Evolutionary conservation across 2,329 filamentous ascomycete species (phyloP).

Genomic region (Epichloe scottii): DNA sequence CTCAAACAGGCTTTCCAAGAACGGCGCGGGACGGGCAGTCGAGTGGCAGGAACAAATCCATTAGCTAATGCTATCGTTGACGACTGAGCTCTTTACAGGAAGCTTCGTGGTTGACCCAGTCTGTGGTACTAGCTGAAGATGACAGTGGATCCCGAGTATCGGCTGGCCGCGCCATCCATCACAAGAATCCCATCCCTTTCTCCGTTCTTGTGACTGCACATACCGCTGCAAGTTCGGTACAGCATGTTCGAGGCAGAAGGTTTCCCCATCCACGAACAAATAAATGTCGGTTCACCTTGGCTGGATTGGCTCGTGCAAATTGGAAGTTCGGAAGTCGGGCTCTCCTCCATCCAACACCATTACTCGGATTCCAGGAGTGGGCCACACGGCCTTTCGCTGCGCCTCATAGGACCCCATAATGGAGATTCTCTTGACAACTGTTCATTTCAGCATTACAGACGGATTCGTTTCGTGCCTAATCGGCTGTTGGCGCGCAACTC

Average conservation of each 20-base stretch:
- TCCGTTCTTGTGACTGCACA: slow-evolving; percentile 2
- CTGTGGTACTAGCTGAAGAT: background rate
- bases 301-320: background rate
- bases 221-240: background rate
- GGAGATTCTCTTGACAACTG: too few species aligned
- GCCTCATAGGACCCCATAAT: too few species aligned
- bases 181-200: background rate
- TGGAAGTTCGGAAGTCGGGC: background rate
- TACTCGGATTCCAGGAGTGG: too few species aligned
- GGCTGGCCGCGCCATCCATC: background rate
- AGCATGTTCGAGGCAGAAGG: background rate
- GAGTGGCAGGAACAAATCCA: background rate
- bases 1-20: background rate
- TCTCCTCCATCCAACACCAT: too few species aligned
- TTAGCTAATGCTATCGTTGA: background rate
- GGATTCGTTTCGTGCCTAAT: background rate
- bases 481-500: background rate
- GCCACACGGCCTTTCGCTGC: too few species aligned
- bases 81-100: background rate
- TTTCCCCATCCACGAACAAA: background rate
- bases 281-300: background rate
- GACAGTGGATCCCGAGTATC: background rate
- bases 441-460: background rate
- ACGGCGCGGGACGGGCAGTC: slow-evolving; percentile 6
- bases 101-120: background rate